A percentile compares a stretch with the other conserved stretches of the same genome.
Conservation (phyloP, 2,329 filamentous ascomycete species). For the Arthrinium phaeospermum region DNA sequence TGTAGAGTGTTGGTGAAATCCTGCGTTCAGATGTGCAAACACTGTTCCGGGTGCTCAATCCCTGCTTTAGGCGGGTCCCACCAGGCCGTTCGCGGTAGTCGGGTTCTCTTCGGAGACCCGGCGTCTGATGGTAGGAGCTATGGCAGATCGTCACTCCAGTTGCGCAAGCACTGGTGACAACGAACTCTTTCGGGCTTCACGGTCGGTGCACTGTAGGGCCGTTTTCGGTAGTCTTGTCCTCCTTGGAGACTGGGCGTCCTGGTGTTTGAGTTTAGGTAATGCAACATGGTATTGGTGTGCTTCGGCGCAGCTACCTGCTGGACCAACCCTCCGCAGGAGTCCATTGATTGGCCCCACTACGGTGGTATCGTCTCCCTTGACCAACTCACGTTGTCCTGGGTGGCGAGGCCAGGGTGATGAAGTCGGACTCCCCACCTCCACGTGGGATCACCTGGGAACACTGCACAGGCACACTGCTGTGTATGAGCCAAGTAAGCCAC, state of each 20-base stretch:
- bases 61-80: neutral
- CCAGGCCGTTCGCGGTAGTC: neutral
- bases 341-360: neutral
- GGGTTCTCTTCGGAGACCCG: neutral
- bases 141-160: neutral
- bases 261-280: neutral
- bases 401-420: neutral
- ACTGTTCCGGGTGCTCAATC: neutral
- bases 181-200: neutral
- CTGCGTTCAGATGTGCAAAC: neutral
- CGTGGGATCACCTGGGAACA: conserved; percentile 1
- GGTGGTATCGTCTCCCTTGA: neutral
- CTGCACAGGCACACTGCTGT: neutral
- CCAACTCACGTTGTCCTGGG: neutral
- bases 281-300: neutral
- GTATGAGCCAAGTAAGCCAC: neutral
- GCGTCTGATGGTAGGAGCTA: neutral
- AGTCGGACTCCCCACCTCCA: conserved; percentile 8
- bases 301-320: neutral
- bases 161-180: neutral
- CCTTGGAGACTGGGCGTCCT: neutral
- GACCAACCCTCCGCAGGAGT: neutral
- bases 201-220: neutral
- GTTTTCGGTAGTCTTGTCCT: neutral
- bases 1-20: neutral